Base-by-base conservation (phyloP, 352 stramenopile genomes). In the Phytophthora pluvialis region DNA sequence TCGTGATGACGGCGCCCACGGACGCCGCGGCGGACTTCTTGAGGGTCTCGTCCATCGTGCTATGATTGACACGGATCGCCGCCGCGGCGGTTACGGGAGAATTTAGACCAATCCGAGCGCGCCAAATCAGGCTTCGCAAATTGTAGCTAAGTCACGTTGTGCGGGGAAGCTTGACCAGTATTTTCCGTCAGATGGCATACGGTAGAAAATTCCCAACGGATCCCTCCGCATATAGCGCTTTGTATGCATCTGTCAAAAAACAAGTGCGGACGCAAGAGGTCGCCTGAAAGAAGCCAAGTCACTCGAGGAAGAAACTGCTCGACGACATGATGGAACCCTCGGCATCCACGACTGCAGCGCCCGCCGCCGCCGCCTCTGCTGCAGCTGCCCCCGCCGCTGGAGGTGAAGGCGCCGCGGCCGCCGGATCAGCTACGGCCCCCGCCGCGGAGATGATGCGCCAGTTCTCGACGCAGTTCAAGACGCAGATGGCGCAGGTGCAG, bases 1-100 rank as follows among this genome's bases (percentile, higher is more conserved):
- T 81, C 21, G 86, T 93, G 64, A 92, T 68, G 53, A 91, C 64
- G 9, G 82, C 81, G 52, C 86, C 82, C 32, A 91, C 36, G 28
- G 83, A 90, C 51, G 86, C 86, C 11, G 83, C 77, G 13, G 59
- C 43, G 9, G 80, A 78, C 67, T 91, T 94, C 77, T 88, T 85
- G 42, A 82, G 21, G 54, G 68, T 83, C 64, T 91, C 83, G 43
- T 94, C 86, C 74, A 91, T 88, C 29, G 16, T 0, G 12, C 40
- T 33, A 44, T 49, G 58, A 36, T 63, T 56, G 33, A 46, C 46
- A 59, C 13, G 11, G n/a, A 21, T 21, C 21, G 21, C 21, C 38
- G 35, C 8, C 35, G 18, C 10, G 3, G 18, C 49, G 15, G 47
- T 67, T 61, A 49, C 39, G 15, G 5, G 38, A 21, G 43, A 48